phyloP scores from a whole-genome alignment of 345 rosid genomes.

The Acer yangbiense region DNA sequence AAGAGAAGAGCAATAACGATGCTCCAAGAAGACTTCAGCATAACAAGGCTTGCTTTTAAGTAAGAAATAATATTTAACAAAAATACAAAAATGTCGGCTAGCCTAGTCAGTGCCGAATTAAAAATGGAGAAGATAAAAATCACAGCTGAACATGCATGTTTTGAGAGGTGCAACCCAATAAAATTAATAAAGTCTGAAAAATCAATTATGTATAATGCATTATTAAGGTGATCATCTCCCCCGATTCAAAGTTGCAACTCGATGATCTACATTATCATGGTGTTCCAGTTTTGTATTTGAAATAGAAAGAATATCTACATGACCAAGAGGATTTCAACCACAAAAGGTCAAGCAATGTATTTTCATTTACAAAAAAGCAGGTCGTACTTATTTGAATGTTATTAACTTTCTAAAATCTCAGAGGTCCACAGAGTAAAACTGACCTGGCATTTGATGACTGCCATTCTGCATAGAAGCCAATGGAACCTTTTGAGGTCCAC shows the following conservation, averaged over 20 bases:
- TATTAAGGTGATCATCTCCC: too few species aligned
- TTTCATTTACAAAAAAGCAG: neutral
- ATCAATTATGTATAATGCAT: too few species aligned
- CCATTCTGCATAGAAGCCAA: constrained; percentile 15
- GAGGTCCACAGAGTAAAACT: neutral
- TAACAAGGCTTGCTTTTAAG: neutral
- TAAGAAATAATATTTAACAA: too few species aligned
- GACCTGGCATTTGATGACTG: constrained; percentile 19
- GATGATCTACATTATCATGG: too few species aligned
- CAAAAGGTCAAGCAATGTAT: neutral
- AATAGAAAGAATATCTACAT: too few species aligned
- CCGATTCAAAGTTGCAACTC: too few species aligned
- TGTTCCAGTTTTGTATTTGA: too few species aligned
- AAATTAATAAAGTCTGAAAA: too few species aligned
- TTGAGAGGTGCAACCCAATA: neutral
- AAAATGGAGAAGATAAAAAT: neutral
- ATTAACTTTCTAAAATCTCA: neutral
- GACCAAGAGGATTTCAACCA: neutral
- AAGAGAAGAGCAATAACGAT: too few species aligned
- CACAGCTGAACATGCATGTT: neutral
- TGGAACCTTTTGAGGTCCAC: neutral
- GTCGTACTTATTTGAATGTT: neutral
- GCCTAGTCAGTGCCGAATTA: neutral
- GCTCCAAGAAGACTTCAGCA: neutral
- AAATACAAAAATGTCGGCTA: neutral